phyloP scores from a whole-genome alignment of 2,329 filamentous ascomycete species.

The Cordyceps cateniannulata region DNA sequence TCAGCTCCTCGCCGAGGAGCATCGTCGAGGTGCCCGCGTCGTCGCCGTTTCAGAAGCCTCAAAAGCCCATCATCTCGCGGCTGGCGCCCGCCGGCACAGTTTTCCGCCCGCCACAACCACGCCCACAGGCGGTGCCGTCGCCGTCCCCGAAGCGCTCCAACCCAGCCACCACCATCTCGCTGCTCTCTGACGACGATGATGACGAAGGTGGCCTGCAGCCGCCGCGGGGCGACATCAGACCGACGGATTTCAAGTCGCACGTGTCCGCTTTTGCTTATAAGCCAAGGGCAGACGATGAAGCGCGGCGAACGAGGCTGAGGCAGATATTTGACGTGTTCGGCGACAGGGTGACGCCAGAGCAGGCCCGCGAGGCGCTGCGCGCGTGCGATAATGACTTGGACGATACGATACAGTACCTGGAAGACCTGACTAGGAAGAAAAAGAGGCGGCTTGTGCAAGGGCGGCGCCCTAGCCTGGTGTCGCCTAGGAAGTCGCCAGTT shows the following conservation, averaged over 20 bases:
- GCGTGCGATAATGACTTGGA: conserved; percentile 28
- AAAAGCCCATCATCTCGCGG: conserved; percentile 38
- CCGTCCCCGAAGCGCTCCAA: conserved; percentile 24
- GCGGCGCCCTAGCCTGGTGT: conserved; percentile 21
- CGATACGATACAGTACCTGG: conserved; percentile 28
- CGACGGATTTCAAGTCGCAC: conserved; percentile 46
- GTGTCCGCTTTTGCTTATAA: conserved; percentile 40
- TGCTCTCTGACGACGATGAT: conserved; percentile 43
- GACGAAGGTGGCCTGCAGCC: conserved; percentile 39
- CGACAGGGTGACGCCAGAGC: conserved; percentile 23
- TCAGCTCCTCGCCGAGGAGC: conserved; percentile 35
- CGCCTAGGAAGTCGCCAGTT: conserved; percentile 17
- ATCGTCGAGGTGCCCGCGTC: conserved; percentile 80
- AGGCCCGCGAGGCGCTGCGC: conserved; percentile 28
- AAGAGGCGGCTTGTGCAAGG: conserved; percentile 33
- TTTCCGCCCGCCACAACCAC: conserved; percentile 48
- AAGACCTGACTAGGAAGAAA: conserved; percentile 21
- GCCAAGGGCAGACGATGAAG: conserved; percentile 33
- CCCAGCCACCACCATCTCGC: conserved; percentile 35
- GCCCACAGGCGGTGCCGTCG: conserved; percentile 10
- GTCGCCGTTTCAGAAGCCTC: conserved; percentile 56
- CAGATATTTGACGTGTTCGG: conserved; percentile 32
- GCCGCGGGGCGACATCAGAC: conserved; percentile 55
- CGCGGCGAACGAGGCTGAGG: conserved; percentile 28
- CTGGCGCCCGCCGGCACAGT: conserved; percentile 73